Conservation (phyloP, 331 rosid species). For the Malus hybrid region DNA sequence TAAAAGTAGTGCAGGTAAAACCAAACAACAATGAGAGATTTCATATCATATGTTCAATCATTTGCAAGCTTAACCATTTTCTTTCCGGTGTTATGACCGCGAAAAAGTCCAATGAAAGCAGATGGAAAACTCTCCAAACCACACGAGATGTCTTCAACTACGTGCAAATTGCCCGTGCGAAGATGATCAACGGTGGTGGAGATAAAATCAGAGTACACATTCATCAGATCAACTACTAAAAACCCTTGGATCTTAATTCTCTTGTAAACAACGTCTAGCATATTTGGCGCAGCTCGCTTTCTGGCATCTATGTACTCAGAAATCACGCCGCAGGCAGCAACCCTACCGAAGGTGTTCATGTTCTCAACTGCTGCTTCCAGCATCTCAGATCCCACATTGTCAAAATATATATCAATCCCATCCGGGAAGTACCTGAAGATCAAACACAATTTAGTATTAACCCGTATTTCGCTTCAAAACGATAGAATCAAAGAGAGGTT, state of each 20-base stretch:
- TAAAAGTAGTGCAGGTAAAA: background rate
- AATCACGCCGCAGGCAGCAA: conserved; percentile 59
- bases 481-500: background rate
- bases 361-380: conserved; percentile 59
- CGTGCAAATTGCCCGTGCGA: conserved; percentile 29
- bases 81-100: conserved; percentile 63
- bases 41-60: conserved; percentile 16
- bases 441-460: background rate
- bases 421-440: conserved; percentile 48
- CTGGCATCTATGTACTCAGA: conserved; percentile 42
- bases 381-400: conserved; percentile 77
- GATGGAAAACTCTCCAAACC: conserved; percentile 60
- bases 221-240: conserved; percentile 32
- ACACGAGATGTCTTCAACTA: conserved; percentile 42
- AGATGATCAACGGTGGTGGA: conserved; percentile 34
- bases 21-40: background rate
- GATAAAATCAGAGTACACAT: conserved; percentile 30
- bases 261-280: conserved; percentile 59
- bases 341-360: conserved; percentile 62
- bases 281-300: conserved; percentile 38
- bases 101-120: conserved; percentile 61
- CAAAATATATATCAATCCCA: conserved; percentile 72
- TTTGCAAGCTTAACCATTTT: conserved; percentile 37
- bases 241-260: conserved; percentile 58
- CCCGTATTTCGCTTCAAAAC: background rate